Base-by-base conservation (phyloP, 78 protist species). In the Dictyostelium firmibasis region DNA sequence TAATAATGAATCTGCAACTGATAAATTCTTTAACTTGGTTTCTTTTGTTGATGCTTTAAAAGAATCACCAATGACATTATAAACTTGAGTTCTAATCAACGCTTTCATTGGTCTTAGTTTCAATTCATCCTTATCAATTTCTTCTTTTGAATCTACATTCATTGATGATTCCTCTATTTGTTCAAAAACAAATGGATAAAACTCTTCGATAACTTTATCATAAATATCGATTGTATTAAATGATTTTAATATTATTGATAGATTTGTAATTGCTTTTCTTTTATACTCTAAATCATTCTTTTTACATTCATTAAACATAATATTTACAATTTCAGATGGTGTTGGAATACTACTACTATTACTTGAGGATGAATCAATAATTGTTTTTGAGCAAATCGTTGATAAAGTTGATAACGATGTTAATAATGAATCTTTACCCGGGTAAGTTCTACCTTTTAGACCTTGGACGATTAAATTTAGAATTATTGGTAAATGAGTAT, bases 251-350 rank as follows among this genome's bases (percentile, higher is more conserved):
- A 83, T 75, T 3, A 25, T 72, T 35, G 91, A 16, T 43, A 93
- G 31, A 82, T 78, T 81, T 3, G 83, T 57, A 33, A 93, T 29
- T 53, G 96, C 96, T 50, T 93, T 85, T 82, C 96, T 93, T 85
- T 93, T 93, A 64, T 93, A 93, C 16, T 85, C 91, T 47, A 81
- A 47, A 82, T 93, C 92, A 50, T 53, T 84, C 91, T 93, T 93
- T 41, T 93, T 93, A 75, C 96, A 93, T 43, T 93, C 96, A 18
- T 57, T 75, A 27, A 93, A 50, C 89, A 93, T 70, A 20, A 62
- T 57, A n/a, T 25, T 35, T 25, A 78, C 25, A 18, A 93, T 20
- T 44, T 85, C 87, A 0, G 29, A 5, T 29, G 91, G 64, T 4
- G 77, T 23, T 18, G 81, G 91, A n/a, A 85, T 53, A 18, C 23